Evolutionary conservation across 106 monocot species (phyloP), one percentile per base, ranked within the genome.

Genomic region (Dactylorhiza incarnata): DNA sequence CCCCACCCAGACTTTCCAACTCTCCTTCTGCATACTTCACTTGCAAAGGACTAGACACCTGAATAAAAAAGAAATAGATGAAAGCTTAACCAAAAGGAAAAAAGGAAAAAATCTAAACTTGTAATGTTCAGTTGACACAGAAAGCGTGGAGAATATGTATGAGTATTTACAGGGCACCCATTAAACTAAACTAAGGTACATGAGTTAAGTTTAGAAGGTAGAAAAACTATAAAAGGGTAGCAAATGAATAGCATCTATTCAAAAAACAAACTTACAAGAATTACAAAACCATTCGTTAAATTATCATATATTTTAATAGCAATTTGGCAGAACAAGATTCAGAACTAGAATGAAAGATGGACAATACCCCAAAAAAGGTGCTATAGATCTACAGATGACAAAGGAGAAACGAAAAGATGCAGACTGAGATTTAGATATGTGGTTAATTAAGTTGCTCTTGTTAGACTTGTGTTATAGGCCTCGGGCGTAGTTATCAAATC

Each of bases 21-120:
- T 96, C 96, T 22, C 96, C 96, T 79, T 96, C 96, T 47, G 96
- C 96, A 82, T 96, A 96, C 80, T 96, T 96, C 50, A 96, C 96
- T 91, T 96, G 96, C 76, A 96, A 87, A 24, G 96, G 96, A 74
- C 91, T 96, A 58, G 96, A 96, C 53, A 93, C 96, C 96, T 96
- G 85, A 58, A 73, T 68, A 67, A 78, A 82, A 66, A 11, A 80
- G 29, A 61, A 49, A 52, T 25, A 51, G 4, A 66, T 14, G 6
- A 49, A 14, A 69, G n/a, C n/a, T 69, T 45, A 19, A 15, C 11
- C 6, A 69, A 45, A 69, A 69, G 17, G 7, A 5, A 9, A 69
- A 10, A 46, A 45, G 69, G 0, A 69, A 68, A 66, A 66, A 12
- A 7, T 14, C 26, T 15, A 24, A 66, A 66, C 29, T 66, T 66